Conservation (phyloP, 164 flowering plant species). For the Malania oleifera region DNA sequence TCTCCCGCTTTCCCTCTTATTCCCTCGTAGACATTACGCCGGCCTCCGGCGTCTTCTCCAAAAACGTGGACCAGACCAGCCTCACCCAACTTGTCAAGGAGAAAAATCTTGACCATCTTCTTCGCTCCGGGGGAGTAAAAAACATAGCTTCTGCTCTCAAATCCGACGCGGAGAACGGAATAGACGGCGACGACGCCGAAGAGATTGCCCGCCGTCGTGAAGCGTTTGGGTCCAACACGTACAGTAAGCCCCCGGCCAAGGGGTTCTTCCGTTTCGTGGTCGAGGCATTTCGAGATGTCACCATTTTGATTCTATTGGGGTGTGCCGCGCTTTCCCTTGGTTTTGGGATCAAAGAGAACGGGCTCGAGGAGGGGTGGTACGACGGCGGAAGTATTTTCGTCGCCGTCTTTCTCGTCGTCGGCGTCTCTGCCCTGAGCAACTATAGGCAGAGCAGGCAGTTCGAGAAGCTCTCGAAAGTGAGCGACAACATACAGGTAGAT, state of each 20-base stretch:
- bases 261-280: conserved; percentile 30
- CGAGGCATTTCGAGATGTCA: conserved; percentile 37
- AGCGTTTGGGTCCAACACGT: conserved; percentile 33
- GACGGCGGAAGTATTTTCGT: conserved; percentile 44
- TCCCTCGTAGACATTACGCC: neutral
- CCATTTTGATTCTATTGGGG: conserved; percentile 29
- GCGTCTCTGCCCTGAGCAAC: conserved; percentile 35
- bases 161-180: conserved; percentile 20
- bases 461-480: conserved; percentile 30
- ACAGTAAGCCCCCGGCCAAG: conserved; percentile 25
- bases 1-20: too few relatives aligned
- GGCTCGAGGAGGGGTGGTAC: conserved; percentile 34
- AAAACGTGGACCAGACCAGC: conserved; percentile 12
- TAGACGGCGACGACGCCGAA: conserved; percentile 10
- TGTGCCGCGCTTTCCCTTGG: conserved; percentile 36
- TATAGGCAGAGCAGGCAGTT: conserved; percentile 38
- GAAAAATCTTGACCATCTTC: conserved; percentile 23
- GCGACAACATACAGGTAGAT: conserved; percentile 31
- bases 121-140: conserved; percentile 20
- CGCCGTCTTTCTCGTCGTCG: conserved; percentile 37
- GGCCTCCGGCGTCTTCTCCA: neutral
- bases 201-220: conserved; percentile 18
- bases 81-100: conserved; percentile 28
- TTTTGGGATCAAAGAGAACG: conserved; percentile 38
- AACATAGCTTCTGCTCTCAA: conserved; percentile 19